Evolutionary conservation across 2,329 filamentous ascomycete species (phyloP).

Genomic region (Apiospora hydei): DNA sequence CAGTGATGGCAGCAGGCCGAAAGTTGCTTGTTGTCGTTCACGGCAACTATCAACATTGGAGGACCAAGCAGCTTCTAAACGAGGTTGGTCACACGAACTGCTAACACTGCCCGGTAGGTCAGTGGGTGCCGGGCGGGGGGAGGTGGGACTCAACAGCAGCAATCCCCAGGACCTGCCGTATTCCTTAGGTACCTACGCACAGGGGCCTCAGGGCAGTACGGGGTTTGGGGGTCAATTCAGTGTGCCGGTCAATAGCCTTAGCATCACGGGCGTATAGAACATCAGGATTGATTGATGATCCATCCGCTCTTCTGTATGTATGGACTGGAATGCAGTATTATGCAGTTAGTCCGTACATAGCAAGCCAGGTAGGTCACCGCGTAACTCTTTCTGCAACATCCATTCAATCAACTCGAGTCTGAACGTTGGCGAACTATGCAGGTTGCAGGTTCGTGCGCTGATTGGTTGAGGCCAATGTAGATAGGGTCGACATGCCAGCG

Average conservation of each 20-base stretch:
- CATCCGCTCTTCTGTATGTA: background rate
- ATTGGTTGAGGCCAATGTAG: background rate
- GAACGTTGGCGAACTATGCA: background rate
- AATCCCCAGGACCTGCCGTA: background rate
- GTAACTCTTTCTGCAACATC: background rate
- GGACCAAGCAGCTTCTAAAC: no score
- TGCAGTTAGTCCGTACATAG: background rate
- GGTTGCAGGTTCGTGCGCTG: background rate
- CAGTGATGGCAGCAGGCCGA: background rate
- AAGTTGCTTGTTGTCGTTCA: background rate
- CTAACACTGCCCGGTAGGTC: background rate
- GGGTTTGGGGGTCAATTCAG: background rate
- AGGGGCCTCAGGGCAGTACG: background rate
- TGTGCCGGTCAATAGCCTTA: background rate
- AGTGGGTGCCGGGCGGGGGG: background rate
- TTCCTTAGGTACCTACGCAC: no score
- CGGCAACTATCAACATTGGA: no score
- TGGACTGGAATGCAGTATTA: background rate
- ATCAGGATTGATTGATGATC: background rate
- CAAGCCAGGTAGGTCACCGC: background rate
- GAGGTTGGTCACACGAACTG: background rate
- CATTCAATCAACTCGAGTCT: background rate
- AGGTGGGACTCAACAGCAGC: background rate
- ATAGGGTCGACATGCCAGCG: conserved; percentile 11
- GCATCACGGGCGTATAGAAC: background rate